These are phyloP conservation scores for Glycine latifolia DNA, from an alignment of 306 rosid genomes.

Conservation along the genomic window DNA sequence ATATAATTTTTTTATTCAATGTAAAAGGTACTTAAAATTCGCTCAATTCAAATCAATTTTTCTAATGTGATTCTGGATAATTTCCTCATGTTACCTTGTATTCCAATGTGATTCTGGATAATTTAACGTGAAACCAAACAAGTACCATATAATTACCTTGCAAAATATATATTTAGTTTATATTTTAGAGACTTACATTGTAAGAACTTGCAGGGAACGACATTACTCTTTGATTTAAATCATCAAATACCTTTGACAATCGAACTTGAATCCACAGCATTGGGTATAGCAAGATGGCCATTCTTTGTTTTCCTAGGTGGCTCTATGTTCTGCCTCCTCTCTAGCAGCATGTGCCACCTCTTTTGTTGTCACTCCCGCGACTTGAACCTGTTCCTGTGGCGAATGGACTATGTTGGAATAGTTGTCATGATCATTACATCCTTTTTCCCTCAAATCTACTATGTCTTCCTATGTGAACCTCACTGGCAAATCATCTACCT, in stretches of 20 bases:
- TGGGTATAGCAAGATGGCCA: constrained; percentile 74
- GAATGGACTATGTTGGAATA: constrained; percentile 86
- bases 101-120: too few species aligned
- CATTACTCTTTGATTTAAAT: constrained; percentile 60
- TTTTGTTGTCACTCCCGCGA: constrained; percentile 84
- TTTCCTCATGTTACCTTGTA: too few species aligned
- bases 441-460: constrained; percentile 93
- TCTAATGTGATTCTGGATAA: too few species aligned
- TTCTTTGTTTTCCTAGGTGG: constrained; percentile 88
- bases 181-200: background rate
- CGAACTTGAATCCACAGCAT: constrained; percentile 33
- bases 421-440: constrained; percentile 93
- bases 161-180: too few species aligned
- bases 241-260: constrained; percentile 55
- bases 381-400: constrained; percentile 62
- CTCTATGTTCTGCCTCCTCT: constrained; percentile 92
- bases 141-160: too few species aligned
- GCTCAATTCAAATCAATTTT: too few species aligned
- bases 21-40: too few species aligned
- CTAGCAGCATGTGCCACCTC: constrained; percentile 94
- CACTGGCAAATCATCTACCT: constrained; percentile 88
- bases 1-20: too few species aligned
- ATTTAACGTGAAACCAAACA: too few species aligned
- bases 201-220: constrained; percentile 62
- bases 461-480: constrained; percentile 83